phyloP scores from a whole-genome alignment of 1,139 yeast genomes.

The Taphrina sp. region DNA sequence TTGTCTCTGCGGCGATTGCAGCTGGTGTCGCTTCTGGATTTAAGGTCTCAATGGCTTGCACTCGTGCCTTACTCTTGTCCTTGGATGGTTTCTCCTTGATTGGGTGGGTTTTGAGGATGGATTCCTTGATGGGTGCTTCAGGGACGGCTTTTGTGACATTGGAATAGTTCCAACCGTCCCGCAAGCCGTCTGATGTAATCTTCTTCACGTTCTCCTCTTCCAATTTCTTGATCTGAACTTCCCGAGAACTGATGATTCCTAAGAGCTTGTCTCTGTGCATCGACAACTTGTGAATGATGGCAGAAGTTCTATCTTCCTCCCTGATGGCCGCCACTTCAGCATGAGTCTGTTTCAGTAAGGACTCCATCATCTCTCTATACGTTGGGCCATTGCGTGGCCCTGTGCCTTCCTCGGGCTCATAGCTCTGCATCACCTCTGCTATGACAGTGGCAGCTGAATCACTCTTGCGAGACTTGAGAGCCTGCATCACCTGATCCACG shows the following conservation, averaged over 20 bases:
- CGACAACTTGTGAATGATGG: constrained; percentile 40
- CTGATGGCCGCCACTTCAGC: constrained; percentile 52
- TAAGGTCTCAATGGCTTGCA: constrained; percentile 45
- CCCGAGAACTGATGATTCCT: constrained; percentile 55
- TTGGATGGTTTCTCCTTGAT: constrained; percentile 16
- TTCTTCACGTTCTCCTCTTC: constrained; percentile 68
- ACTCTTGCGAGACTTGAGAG: constrained; percentile 34
- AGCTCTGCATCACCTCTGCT: constrained; percentile 43
- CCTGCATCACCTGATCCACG: constrained; percentile 60
- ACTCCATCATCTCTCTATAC: constrained; percentile 90
- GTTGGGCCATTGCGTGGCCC: constrained; percentile 70
- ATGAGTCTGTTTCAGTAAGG: constrained; percentile 68
- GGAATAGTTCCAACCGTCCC: constrained; percentile 89
- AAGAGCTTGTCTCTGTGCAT: constrained; percentile 45
- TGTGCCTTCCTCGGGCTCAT: constrained; percentile 41
- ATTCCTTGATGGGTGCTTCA: constrained; percentile 35
- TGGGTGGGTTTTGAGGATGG: constrained; percentile 32
- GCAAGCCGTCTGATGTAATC: constrained; percentile 86
- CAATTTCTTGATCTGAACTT: constrained; percentile 64
- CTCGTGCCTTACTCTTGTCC: constrained; percentile 3
- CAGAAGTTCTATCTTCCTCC: constrained; percentile 38
- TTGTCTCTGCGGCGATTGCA: constrained; percentile 34
- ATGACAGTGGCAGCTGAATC: constrained; percentile 25
- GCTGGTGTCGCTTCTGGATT: constrained; percentile 40
- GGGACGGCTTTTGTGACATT: constrained; percentile 58